phyloP scores from a whole-genome alignment of 2,329 filamentous ascomycete genomes.

The Drechmeria coniospora region DNA sequence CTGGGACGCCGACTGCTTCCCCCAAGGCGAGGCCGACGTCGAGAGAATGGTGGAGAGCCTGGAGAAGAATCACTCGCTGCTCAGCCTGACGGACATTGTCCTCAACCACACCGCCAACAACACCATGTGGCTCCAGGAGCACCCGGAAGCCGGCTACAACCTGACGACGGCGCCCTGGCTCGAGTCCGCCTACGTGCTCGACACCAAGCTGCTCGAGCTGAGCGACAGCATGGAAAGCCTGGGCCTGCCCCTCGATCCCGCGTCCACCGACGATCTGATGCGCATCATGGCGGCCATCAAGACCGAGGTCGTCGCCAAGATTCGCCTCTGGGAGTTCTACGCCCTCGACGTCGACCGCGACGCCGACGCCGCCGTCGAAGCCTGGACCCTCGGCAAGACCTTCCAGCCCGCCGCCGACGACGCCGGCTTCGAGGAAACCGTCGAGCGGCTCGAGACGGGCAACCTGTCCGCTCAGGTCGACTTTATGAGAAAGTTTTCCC shows the following conservation, averaged over 20 bases:
- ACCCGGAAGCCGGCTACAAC: conserved; percentile 94
- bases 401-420: conserved; percentile 35
- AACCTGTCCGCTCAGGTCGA: conserved; percentile 36
- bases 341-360: conserved; percentile 64
- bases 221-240: conserved; percentile 55
- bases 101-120: conserved; percentile 97
- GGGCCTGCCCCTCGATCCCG: conserved; percentile 61
- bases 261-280: conserved; percentile 55
- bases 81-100: conserved; percentile 89
- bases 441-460: conserved; percentile 32
- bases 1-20: conserved; percentile 74
- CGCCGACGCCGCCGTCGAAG: conserved; percentile 49
- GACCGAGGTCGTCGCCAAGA: conserved; percentile 57
- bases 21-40: conserved; percentile 71
- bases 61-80: conserved; percentile 68
- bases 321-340: conserved; percentile 90
- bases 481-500: conserved; percentile 52
- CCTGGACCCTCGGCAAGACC: conserved; percentile 51
- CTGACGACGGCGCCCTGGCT: conserved; percentile 74
- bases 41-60: conserved; percentile 62
- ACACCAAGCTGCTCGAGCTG: conserved; percentile 55
- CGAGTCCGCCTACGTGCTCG: conserved; percentile 46
- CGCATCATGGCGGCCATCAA: conserved; percentile 76
- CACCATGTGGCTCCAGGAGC: conserved; percentile 82
- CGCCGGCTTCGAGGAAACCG: conserved; percentile 13